phyloP scores from a whole-genome alignment of 2,329 filamentous ascomycete species.

The Penicillium sp. region DNA sequence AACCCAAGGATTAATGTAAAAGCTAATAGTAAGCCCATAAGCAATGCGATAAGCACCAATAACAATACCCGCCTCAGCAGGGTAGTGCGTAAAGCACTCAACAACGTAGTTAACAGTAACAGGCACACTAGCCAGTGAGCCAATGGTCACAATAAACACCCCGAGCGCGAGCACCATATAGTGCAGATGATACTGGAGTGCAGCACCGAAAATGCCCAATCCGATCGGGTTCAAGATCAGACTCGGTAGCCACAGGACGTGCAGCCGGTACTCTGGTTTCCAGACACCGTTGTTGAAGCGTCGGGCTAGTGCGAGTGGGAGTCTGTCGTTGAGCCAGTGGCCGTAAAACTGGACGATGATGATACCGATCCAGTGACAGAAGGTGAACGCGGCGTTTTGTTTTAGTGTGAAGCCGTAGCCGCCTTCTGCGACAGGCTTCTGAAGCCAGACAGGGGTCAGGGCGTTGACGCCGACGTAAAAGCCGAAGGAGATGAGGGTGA shows the following conservation, averaged over 20 bases:
- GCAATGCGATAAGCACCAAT: constrained; percentile 33
- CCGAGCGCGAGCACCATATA: constrained; percentile 44
- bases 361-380: constrained; percentile 45
- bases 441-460: constrained; percentile 41
- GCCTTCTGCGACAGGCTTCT: constrained; percentile 35
- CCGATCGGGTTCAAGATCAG: constrained; percentile 31
- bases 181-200: constrained; percentile 43
- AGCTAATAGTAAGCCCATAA: constrained; percentile 41
- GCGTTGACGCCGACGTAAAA: constrained; percentile 37
- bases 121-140: constrained; percentile 28
- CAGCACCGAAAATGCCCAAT: constrained; percentile 39
- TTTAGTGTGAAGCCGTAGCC: constrained; percentile 47
- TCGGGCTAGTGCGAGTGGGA: constrained; percentile 37
- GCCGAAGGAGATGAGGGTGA: constrained; percentile 39
- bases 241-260: constrained; percentile 29
- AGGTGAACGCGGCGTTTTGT: constrained; percentile 43
- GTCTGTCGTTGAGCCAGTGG: constrained; percentile 40
- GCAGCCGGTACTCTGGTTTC: constrained; percentile 38
- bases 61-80: constrained; percentile 37
- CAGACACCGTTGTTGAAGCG: constrained; percentile 30
- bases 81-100: constrained; percentile 37
- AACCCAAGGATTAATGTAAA: constrained; percentile 44
- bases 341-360: constrained; percentile 38
- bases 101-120: constrained; percentile 29
- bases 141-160: constrained; percentile 43